Percentiles rank a stretch among this genome's conserved stretches.
Conservation (phyloP, 208 protist genomes). For the Herpetomonas samuelpessoai region DNA sequence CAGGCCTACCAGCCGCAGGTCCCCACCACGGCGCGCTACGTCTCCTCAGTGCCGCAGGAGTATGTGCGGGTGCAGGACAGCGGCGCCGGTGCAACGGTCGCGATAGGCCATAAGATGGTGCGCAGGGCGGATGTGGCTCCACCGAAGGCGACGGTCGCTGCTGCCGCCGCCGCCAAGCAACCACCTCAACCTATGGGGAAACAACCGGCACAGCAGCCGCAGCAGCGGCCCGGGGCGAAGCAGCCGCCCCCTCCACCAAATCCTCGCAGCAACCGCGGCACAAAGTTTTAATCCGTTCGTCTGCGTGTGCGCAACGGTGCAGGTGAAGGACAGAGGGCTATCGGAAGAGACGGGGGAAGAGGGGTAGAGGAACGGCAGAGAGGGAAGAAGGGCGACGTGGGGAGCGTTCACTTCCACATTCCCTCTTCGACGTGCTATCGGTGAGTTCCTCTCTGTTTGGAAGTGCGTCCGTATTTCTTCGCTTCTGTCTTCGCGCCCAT, state of each 20-base stretch:
- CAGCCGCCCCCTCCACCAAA: neutral
- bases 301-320: no score
- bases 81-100: constrained; percentile 51
- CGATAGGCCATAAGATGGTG: constrained; percentile 64
- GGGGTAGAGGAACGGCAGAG: no score
- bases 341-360: no score
- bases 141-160: neutral
- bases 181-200: neutral
- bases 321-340: no score
- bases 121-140: constrained; percentile 28
- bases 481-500: no score
- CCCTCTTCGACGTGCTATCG: no score
- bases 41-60: constrained; percentile 47
- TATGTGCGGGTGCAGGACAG: constrained; percentile 81
- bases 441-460: no score
- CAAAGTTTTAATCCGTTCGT: constrained; percentile 8
- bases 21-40: constrained; percentile 16
- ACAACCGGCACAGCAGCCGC: constrained; percentile 1
- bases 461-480: no score
- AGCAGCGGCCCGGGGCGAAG: neutral
- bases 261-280: neutral
- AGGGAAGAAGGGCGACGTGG: no score
- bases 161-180: neutral
- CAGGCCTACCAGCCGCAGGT: constrained; percentile 52
- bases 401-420: no score